Base-by-base conservation (phyloP, 148 eudicot genomes). In the Dysphania ambrosioides region DNA sequence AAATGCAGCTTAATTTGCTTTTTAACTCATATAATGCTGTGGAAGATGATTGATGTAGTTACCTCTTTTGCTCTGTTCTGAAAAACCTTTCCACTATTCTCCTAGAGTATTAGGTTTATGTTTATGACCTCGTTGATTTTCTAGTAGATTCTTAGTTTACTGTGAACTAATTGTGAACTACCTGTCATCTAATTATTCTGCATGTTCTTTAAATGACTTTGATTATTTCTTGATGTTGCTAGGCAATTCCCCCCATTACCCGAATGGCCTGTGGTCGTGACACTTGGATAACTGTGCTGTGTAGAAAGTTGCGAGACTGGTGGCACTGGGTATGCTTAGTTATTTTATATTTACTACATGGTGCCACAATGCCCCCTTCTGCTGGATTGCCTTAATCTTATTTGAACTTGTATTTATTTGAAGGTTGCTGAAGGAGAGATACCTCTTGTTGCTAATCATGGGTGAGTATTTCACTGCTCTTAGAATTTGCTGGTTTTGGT, bases 401-500 rank as follows among this genome's bases (percentile, higher is more conserved):
- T 62, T 55, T 73, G 44, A 67, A 34, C 34, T 80, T 66, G 64
- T 75, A 57, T 73, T 65, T 57, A 38, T 24, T 32, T 80, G 78
- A 85, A 95, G 99, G 99, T 95, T 79, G 96, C 97, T 69, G 99
- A 92, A 68, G 99, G 99, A 74, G 99, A 95, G 62, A 73, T 95
- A 21, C 99, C 99, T 75, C 84, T 95, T 79, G 86, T 92, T 74
- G 89, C 97, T 26, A 85, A 93, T 31, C 99, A 92, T 60, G 97
- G 99, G 99, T 95, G 75, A 77, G 92, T 77, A 51, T 34, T 30
- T 27, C 55, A 66, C 30, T 74, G 78, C 62, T 72, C 72, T 66
- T 15, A 23, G 49, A 40, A 70, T 62, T 53, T n/a, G 78, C 26
- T 49, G 5, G 9, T 42, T 58, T 60, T 76, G 40, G 41, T 75